Evolutionary conservation across 108 stramenopile genomes (phyloP).

Genomic region (Pseudonitzschia multistriata): DNA sequence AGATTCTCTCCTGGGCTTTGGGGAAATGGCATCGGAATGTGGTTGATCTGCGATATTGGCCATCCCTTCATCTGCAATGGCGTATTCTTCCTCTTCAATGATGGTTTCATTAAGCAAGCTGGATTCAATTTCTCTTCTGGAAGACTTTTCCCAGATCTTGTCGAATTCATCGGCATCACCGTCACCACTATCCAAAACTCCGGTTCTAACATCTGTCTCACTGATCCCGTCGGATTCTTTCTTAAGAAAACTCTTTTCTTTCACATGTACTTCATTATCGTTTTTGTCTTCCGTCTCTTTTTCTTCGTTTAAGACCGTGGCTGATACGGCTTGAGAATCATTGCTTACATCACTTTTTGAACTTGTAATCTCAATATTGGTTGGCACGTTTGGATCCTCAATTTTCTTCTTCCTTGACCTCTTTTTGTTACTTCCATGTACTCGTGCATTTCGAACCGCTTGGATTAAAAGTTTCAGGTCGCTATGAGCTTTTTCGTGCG

Average conservation of each 20-base stretch:
- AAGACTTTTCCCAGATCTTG: constrained; percentile 9
- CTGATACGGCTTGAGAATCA: not conserved
- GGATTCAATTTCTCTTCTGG: constrained; percentile 17
- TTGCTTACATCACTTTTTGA: constrained; percentile 13
- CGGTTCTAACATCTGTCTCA: not conserved
- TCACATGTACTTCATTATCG: not conserved
- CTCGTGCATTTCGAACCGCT: constrained; percentile 1
- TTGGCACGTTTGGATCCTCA: not conserved
- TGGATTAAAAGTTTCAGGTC: constrained; percentile 36
- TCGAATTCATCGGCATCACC: constrained; percentile 10
- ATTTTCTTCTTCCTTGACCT: constrained; percentile 10
- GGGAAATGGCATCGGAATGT: not conserved
- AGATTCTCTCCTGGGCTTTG: not conserved
- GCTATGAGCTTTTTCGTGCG: constrained; percentile 27
- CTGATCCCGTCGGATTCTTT: not conserved
- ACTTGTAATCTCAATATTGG: constrained; percentile 26
- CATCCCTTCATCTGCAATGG: not conserved
- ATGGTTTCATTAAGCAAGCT: constrained; percentile 2
- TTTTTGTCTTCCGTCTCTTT: not conserved
- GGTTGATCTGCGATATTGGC: not conserved
- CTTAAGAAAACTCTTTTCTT: not conserved
- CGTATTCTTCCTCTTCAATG: constrained; percentile 17
- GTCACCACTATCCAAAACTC: constrained; percentile 4
- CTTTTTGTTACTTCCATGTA: not conserved
- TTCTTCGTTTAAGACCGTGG: not conserved